A percentile compares a stretch with the other conserved stretches of the same genome.
Evolutionary conservation across 2,329 filamentous ascomycete species (phyloP).

Genomic region (Talaromyces sp.): DNA sequence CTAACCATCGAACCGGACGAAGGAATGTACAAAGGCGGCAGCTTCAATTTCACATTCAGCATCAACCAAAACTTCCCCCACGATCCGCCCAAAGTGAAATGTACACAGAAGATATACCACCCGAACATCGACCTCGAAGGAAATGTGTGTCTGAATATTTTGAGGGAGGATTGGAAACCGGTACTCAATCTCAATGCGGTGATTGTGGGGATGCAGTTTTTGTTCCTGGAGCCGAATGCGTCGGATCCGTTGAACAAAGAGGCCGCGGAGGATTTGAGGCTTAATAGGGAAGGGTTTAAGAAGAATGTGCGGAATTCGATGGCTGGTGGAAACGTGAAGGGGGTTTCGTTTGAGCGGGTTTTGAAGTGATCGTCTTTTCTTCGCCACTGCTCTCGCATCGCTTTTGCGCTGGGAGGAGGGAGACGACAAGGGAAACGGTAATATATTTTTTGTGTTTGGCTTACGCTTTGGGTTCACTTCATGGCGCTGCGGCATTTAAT

Average conservation of each 20-base stretch:
- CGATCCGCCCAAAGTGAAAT: conserved; percentile 95
- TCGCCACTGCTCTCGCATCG: neutral
- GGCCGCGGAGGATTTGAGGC: conserved; percentile 85
- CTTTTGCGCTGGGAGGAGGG: neutral
- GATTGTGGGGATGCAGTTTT: conserved; percentile 91
- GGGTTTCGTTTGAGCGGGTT: conserved; percentile 73
- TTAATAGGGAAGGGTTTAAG: conserved; percentile 84
- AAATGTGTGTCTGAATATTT: conserved; percentile 95
- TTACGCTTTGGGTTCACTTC: neutral
- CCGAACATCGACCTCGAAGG: conserved; percentile 97
- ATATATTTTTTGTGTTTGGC: neutral
- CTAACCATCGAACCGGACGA: conserved; percentile 51
- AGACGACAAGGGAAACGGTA: no score
- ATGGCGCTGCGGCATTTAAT: conserved; percentile 8
- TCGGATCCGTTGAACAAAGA: conserved; percentile 98
- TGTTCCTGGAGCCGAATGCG: conserved; percentile 96
- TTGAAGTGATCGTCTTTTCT: conserved; percentile 53
- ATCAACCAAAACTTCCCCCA: conserved; percentile 96
- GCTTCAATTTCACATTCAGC: conserved; percentile 84
- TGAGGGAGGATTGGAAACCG: conserved; percentile 98
- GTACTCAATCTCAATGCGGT: conserved; percentile 95
- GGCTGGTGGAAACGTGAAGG: conserved; percentile 72
- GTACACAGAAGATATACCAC: conserved; percentile 97
- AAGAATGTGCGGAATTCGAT: conserved; percentile 83
- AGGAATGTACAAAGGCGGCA: conserved; percentile 80